Evolutionary conservation across 73 alveolate genomes (phyloP).

Genomic region (Tetrahymena malaccensis): DNA sequence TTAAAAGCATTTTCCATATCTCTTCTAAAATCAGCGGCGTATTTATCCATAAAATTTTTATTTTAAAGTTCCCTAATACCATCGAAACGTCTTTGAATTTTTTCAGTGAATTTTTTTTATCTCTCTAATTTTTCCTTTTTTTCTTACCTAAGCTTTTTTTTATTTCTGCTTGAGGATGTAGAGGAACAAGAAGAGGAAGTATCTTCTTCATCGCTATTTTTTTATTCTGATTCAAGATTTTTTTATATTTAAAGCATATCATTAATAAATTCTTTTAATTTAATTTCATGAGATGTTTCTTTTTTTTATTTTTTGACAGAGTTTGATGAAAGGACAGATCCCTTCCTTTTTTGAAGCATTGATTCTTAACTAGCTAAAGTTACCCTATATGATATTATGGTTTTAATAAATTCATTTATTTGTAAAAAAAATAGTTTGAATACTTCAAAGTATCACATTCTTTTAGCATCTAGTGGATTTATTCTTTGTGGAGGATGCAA

Average conservation of each 20-base stretch:
- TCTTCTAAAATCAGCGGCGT: no score
- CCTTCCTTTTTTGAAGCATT: background rate
- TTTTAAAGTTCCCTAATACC: no score
- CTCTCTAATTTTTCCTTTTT: background rate
- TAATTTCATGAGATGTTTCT: background rate
- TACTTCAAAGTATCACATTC: background rate
- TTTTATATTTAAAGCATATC: background rate
- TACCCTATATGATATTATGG: background rate
- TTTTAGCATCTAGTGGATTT: background rate
- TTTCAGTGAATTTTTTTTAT: background rate
- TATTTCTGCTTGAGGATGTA: no score
- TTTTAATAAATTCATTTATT: background rate
- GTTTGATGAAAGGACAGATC: background rate
- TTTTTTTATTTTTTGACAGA: background rate
- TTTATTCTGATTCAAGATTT: background rate
- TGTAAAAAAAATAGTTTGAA: background rate
- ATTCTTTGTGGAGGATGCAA: background rate
- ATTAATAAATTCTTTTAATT: background rate
- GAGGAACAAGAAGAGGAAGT: background rate
- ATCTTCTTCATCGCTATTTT: background rate
- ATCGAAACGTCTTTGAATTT: no score
- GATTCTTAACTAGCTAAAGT: background rate
- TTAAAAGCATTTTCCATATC: no score
- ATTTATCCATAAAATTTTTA: no score
- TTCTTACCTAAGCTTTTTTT: no score